phyloP scores from a whole-genome alignment of 768 basidiomycete species.

The Gloeophyllum trabeum region DNA sequence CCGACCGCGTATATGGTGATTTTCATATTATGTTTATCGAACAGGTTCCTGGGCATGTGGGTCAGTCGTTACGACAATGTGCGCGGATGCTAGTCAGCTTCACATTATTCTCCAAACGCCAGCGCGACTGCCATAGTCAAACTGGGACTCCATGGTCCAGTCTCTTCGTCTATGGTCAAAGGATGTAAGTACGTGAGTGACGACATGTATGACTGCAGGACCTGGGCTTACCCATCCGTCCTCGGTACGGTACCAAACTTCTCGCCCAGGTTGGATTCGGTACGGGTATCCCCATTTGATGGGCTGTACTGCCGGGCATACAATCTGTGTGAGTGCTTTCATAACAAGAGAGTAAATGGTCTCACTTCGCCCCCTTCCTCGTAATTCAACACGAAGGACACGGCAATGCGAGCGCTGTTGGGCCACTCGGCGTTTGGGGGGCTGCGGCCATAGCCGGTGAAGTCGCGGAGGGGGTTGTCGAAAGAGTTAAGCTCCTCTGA shows the following conservation, averaged over 20 bases:
- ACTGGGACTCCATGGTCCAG: not conserved
- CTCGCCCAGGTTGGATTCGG: not conserved
- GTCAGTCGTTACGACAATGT: not conserved
- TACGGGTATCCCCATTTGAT: not conserved
- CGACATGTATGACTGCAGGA: not conserved
- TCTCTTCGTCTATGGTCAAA: not conserved
- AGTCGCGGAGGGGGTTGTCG: constrained; percentile 5
- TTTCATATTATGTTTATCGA: constrained; percentile 4
- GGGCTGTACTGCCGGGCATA: not conserved
- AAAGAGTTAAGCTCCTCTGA: constrained; percentile 1
- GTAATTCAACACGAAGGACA: constrained; percentile 5
- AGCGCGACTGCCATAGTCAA: constrained; percentile 6
- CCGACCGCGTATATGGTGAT: constrained; percentile 6
- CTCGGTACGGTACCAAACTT: not conserved
- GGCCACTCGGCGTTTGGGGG: constrained; percentile 8
- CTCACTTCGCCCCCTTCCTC: constrained; percentile 6
- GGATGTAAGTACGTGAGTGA: not conserved
- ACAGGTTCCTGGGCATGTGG: constrained; percentile 1
- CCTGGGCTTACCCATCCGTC: not conserved
- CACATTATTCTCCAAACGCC: constrained; percentile 7
- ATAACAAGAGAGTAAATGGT: not conserved
- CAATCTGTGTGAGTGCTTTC: not conserved
- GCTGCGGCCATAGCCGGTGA: constrained; percentile 5
- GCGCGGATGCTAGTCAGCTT: not conserved
- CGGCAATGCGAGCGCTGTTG: constrained; percentile 5